These are phyloP conservation scores for Rosellinia necatrix DNA, from an alignment of 2,329 filamentous ascomycete genomes.

Conservation along the genomic window DNA sequence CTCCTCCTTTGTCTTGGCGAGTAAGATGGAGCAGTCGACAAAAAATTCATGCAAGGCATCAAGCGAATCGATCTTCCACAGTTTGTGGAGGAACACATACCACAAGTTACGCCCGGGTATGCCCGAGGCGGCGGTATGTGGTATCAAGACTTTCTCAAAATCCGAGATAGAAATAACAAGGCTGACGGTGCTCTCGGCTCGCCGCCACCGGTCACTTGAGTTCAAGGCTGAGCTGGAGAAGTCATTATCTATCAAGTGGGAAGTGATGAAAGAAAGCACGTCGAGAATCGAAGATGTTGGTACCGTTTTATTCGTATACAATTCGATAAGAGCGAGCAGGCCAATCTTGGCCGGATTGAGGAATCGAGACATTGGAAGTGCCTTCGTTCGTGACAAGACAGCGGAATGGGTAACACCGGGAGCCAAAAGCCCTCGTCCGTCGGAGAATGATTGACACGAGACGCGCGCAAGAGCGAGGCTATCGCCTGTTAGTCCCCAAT, in stretches of 20 bases:
- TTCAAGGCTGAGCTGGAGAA: constrained; percentile 40
- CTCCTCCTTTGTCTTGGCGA: constrained; percentile 67
- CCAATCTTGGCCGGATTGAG: constrained; percentile 89
- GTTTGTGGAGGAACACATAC: constrained; percentile 78
- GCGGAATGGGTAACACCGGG: neutral
- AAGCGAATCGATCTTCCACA: constrained; percentile 85
- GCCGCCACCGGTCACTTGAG: constrained; percentile 49
- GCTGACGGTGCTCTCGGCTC: constrained; percentile 54
- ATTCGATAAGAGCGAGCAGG: constrained; percentile 76
- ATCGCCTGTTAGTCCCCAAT: constrained; percentile 16
- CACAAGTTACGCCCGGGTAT: constrained; percentile 82
- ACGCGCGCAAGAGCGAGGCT: neutral
- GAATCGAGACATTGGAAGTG: constrained; percentile 70
- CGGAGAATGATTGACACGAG: neutral
- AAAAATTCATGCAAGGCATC: constrained; percentile 82
- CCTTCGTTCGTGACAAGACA: neutral
- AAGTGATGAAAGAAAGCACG: constrained; percentile 78
- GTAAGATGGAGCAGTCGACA: constrained; percentile 57
- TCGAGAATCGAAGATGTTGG: constrained; percentile 73
- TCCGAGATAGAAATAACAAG: constrained; percentile 60
- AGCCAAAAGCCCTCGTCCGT: constrained; percentile 1
- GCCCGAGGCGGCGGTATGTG: constrained; percentile 56
- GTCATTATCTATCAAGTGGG: constrained; percentile 64
- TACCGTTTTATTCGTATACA: constrained; percentile 76
- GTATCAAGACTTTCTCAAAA: constrained; percentile 62